Conservation (phyloP, 257 asterid species). For the Gentiana dahurica region DNA sequence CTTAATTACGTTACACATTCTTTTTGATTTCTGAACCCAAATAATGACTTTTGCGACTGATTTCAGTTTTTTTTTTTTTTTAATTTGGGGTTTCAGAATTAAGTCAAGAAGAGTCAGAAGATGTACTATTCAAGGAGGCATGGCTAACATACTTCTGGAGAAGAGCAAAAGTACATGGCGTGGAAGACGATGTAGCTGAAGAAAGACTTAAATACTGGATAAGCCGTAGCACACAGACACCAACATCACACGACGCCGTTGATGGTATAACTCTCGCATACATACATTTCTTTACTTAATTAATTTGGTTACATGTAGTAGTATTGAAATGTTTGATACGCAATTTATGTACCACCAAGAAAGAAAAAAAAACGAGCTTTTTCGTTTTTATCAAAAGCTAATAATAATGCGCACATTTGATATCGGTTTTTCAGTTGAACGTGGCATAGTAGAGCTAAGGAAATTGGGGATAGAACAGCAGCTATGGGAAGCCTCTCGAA, state of each 20-base stretch:
- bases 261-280: slow-evolving; percentile 48
- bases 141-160: slow-evolving; percentile 99
- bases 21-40: not conserved
- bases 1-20: too few relatives aligned
- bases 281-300: not conserved
- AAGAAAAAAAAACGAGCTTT: too few relatives aligned
- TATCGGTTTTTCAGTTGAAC: slow-evolving; percentile 43
- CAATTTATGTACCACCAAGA: too few relatives aligned
- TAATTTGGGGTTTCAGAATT: slow-evolving; percentile 47
- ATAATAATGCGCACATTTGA: too few relatives aligned
- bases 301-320: too few relatives aligned
- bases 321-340: too few relatives aligned
- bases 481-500: slow-evolving; percentile 95
- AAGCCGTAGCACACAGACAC: slow-evolving; percentile 73
- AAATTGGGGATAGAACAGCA: slow-evolving; percentile 73
- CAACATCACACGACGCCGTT: slow-evolving; percentile 90
- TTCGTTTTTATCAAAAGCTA: too few relatives aligned
- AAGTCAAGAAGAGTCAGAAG: slow-evolving; percentile 83
- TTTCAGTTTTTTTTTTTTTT: slow-evolving; percentile 5
- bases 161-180: slow-evolving; percentile 86
- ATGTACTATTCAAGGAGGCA: slow-evolving; percentile 90
- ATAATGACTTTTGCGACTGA: not conserved
- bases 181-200: slow-evolving; percentile 96
- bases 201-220: slow-evolving; percentile 86
- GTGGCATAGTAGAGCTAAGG: slow-evolving; percentile 73